Evolutionary conservation across 202 grass and related monocot species (phyloP).

Genomic region (Tripidium arundinaceum): DNA sequence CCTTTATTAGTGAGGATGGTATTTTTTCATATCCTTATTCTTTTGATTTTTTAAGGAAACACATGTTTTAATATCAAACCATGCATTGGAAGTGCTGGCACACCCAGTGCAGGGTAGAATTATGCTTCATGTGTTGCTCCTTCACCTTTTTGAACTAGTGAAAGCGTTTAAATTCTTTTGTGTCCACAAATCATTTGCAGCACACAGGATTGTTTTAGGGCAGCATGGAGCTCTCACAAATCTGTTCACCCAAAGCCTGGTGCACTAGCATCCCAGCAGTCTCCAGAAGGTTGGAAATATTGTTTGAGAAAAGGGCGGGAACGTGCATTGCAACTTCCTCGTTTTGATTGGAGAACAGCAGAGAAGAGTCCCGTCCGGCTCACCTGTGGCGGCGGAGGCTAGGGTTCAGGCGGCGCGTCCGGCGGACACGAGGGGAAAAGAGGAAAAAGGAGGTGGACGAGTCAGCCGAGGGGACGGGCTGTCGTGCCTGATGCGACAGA

Average conservation of each 20-base stretch:
- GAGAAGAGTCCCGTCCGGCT: not conserved
- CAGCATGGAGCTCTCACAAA: constrained; percentile 85
- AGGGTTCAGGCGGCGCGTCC: constrained; percentile 40
- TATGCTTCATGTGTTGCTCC: no score
- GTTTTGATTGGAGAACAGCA: constrained; percentile 54
- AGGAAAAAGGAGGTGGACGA: not conserved
- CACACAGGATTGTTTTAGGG: constrained; percentile 88
- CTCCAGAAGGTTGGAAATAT: constrained; percentile 78
- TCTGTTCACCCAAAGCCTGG: constrained; percentile 60
- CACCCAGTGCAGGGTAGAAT: no score
- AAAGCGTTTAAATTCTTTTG: not conserved
- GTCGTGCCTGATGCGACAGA: no score
- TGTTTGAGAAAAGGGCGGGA: constrained; percentile 71
- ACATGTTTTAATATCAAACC: no score
- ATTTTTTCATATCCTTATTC: no score
- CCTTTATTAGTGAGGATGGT: no score
- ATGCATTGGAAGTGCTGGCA: no score
- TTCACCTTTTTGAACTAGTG: no score
- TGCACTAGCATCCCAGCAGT: constrained; percentile 37
- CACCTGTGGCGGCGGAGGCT: constrained; percentile 23
- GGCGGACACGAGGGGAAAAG: not conserved
- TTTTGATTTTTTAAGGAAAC: no score
- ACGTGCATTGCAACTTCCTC: constrained; percentile 53
- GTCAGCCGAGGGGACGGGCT: not conserved
- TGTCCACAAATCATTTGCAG: constrained; percentile 39